phyloP scores from a whole-genome alignment of 495 filamentous ascomycete species.

The Mycothermus thermophilus region DNA sequence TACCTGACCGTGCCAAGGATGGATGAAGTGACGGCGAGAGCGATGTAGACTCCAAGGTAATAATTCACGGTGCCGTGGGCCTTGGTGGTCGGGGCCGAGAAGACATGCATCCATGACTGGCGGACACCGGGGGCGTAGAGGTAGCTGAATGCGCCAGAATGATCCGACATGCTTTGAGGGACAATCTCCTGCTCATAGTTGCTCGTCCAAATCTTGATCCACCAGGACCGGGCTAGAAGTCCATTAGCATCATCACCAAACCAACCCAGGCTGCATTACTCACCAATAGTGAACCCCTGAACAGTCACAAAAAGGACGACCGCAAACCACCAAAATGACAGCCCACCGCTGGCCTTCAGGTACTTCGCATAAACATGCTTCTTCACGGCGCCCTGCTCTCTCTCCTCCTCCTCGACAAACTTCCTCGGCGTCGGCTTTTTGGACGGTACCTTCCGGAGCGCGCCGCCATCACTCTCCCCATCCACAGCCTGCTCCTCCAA shows the following conservation, averaged over 20 bases:
- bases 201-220: conserved; percentile 57
- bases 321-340: conserved; percentile 44
- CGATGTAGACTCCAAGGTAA: conserved; percentile 57
- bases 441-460: conserved; percentile 30
- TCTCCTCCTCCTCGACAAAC: conserved; percentile 61
- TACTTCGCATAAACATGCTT: conserved; percentile 50
- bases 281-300: conserved; percentile 36
- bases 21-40: conserved; percentile 42
- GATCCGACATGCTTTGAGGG: conserved; percentile 7
- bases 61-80: conserved; percentile 30
- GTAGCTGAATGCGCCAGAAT: conserved; percentile 15
- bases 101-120: conserved; percentile 21
- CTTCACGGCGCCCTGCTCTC: conserved; percentile 52
- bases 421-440: conserved; percentile 35
- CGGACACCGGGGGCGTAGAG: conserved; percentile 25
- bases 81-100: conserved; percentile 11
- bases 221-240: conserved; percentile 41
- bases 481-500: conserved; percentile 12
- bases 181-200: conserved; percentile 17
- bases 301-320: conserved; percentile 38
- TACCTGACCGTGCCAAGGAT: conserved; percentile 44
- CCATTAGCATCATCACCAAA: background rate
- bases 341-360: conserved; percentile 50
- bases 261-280: conserved; percentile 6
- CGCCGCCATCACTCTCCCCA: conserved; percentile 18